Conservation (phyloP, 2,329 filamentous ascomycete genomes). For the Colletotrichum sp. region DNA sequence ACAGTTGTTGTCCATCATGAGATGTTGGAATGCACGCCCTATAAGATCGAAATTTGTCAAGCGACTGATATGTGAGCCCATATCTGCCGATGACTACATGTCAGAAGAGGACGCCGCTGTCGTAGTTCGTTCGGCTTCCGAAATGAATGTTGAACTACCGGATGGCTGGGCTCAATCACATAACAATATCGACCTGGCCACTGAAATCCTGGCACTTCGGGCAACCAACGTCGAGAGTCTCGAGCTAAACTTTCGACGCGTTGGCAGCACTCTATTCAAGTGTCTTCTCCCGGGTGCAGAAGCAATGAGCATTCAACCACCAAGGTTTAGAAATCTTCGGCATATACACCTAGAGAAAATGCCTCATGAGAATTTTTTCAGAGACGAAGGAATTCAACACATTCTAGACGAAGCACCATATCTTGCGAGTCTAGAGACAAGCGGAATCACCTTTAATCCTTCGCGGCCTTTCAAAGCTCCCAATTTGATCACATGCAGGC, state of each 20-base stretch:
- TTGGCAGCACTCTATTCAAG: background rate
- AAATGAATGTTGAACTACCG: background rate
- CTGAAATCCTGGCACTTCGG: background rate
- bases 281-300: background rate
- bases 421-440: background rate
- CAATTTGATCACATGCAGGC: background rate
- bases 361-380: background rate
- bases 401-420: background rate
- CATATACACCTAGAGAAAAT: background rate
- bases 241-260: background rate
- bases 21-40: background rate
- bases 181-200: background rate
- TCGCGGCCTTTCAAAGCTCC: background rate
- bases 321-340: background rate
- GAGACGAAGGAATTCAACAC: background rate
- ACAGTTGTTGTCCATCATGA: background rate
- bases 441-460: background rate
- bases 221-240: background rate
- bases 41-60: background rate
- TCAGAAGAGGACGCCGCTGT: background rate
- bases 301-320: background rate
- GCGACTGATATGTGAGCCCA: background rate
- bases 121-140: background rate
- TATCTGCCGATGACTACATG: background rate
- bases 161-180: background rate